These are phyloP conservation scores for Cucumis cinereus DNA, from an alignment of 306 rosid genomes.

Conservation along the genomic window DNA sequence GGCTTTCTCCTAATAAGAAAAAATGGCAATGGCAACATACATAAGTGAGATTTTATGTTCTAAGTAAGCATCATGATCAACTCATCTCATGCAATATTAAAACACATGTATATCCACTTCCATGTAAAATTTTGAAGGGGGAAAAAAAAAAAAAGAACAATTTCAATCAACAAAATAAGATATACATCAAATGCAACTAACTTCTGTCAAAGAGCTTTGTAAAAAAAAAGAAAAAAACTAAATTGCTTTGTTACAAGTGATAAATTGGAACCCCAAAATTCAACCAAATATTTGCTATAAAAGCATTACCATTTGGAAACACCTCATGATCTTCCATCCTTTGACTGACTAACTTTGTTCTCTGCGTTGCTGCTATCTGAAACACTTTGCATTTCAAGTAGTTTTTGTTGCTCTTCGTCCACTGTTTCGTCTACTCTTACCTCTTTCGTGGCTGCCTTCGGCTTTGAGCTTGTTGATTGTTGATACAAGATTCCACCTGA, in stretches of 20 bases:
- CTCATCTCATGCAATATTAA: background rate
- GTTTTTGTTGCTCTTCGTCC: constrained; percentile 28
- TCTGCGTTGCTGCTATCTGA: background rate
- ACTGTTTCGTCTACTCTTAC: constrained; percentile 21
- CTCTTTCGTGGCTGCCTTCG: constrained; percentile 30
- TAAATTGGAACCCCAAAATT: background rate
- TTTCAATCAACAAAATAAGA: background rate
- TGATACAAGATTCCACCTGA: constrained; percentile 65
- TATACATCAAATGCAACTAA: background rate
- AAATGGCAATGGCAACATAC: background rate
- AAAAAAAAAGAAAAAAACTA: background rate
- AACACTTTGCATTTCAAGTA: constrained; percentile 2
- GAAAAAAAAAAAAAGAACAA: background rate
- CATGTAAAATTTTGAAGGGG: background rate
- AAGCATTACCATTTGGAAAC: background rate
- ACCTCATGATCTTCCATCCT: background rate
- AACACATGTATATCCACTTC: background rate
- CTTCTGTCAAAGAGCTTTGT: background rate
- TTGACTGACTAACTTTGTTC: background rate
- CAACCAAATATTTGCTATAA: background rate
- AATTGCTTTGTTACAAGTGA: background rate
- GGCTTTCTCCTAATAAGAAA: too few species aligned
- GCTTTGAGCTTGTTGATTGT: constrained; percentile 57
- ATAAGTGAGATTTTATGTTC: background rate
- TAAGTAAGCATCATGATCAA: background rate